Evolutionary conservation across 2,329 filamentous ascomycete species (phyloP), one percentile per base, ranked within the genome.

Genomic region (Fusarium transvaalense): DNA sequence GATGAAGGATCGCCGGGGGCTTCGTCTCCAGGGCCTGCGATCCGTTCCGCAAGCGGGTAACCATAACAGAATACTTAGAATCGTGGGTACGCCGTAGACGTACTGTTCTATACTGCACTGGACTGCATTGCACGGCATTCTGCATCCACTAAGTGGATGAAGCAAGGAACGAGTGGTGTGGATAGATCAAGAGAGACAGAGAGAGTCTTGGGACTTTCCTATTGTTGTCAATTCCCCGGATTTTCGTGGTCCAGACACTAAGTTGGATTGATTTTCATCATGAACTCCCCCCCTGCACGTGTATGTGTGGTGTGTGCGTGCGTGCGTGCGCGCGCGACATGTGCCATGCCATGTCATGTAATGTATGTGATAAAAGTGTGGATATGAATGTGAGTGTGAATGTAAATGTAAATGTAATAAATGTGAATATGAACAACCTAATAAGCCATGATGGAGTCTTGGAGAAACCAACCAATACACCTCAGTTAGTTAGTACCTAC

Each of bases 151-250:
- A 54, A 55, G 62, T 66, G 61, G 65, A 54, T 61, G 60, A 45
- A 48, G 56, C 29, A 56, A 32, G 45, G 58, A 58, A 61, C 59
- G 31, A 25, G 54, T 47, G 56, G 66, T 66, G 56, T 66, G 66
- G 39, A 43, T 50, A 47, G 56, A 53, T 17, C 12, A 25, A 47
- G 13, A 25, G 23, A 32, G 15, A 15, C 10, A 43, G n/a, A 27
- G 10, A 37, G 13, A 47, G 19, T 19, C 31, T 38, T 51, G 32
- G 53, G 45, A 62, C 59, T 58, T 69, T 61, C 48, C 57, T 62
- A 51, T 63, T 66, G 50, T 53, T 59, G 25, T 67, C 51, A 43
- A 50, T 69, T 64, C 66, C 66, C 66, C 66, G 66, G 66, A 69
- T 69, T 69, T 69, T 68, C 66, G 25, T 38, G 53, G 54, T 57